Conservation (phyloP, 495 filamentous ascomycete species). For the Xylaria grammica region DNA sequence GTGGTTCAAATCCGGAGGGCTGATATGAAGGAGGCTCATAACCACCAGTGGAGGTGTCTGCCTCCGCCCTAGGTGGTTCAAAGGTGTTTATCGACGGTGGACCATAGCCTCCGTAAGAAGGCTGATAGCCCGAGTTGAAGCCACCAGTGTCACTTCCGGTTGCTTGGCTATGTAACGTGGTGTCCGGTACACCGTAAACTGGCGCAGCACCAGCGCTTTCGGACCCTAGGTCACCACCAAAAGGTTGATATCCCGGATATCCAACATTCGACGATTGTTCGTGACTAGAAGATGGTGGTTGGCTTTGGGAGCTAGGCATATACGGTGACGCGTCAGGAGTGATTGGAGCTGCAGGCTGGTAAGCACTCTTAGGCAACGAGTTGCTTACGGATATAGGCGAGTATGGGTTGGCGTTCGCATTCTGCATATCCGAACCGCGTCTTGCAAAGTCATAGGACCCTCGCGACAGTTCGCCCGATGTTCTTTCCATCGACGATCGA, state of each 20-base stretch:
- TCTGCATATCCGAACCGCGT: slow-evolving; percentile 49
- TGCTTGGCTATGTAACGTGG: slow-evolving; percentile 17
- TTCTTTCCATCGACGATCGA: slow-evolving; percentile 50
- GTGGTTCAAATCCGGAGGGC: slow-evolving; percentile 59
- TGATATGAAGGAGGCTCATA: slow-evolving; percentile 60
- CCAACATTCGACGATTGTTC: slow-evolving; percentile 25
- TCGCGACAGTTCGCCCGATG: slow-evolving; percentile 48
- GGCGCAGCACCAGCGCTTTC: slow-evolving; percentile 20
- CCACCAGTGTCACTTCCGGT: slow-evolving; percentile 9
- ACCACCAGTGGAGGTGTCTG: slow-evolving; percentile 33
- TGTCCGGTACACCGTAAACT: slow-evolving; percentile 14
- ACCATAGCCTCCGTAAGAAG: slow-evolving; percentile 50
- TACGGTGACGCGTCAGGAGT: slow-evolving; percentile 32
- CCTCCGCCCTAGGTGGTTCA: slow-evolving; percentile 39
- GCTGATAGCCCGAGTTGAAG: slow-evolving; percentile 41
- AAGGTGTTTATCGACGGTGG: slow-evolving; percentile 44
- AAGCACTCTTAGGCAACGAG: slow-evolving; percentile 31
- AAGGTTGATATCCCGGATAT: slow-evolving; percentile 37
- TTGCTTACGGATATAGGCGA: slow-evolving; percentile 34
- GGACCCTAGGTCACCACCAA: slow-evolving; percentile 27
- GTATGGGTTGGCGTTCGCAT: slow-evolving; percentile 39
- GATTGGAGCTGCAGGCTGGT: slow-evolving; percentile 35
- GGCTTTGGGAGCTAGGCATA: slow-evolving; percentile 29
- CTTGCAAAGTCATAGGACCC: slow-evolving; percentile 51
- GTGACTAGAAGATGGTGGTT: slow-evolving; percentile 26